Evolutionary conservation across 208 protist genomes (phyloP).

Genomic region (Strigomonas oncopelti): DNA sequence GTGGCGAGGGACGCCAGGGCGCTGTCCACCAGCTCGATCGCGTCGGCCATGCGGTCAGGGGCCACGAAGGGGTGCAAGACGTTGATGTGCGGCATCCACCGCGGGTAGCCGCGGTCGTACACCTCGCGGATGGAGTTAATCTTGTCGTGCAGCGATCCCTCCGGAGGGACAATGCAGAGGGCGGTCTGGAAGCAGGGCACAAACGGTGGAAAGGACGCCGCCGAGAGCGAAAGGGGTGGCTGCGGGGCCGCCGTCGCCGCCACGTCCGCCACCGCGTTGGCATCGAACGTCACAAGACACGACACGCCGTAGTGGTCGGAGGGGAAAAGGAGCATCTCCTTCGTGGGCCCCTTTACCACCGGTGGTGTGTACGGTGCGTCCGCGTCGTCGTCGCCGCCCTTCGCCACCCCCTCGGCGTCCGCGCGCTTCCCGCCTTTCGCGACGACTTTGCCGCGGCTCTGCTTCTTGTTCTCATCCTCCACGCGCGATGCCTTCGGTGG

Average conservation of each 20-base stretch:
- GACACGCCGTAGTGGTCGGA: slow-evolving; percentile 19
- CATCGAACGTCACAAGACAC: background rate
- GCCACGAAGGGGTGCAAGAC: slow-evolving; percentile 18
- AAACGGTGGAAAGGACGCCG: background rate
- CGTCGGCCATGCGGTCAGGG: slow-evolving; percentile 4
- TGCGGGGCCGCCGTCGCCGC: background rate
- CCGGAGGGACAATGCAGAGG: slow-evolving; percentile 11
- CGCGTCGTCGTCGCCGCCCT: background rate
- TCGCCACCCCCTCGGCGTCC: too few species aligned
- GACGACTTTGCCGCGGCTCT: background rate
- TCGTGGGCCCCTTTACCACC: slow-evolving; percentile 3
- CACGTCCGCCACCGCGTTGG: background rate
- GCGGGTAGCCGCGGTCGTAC: slow-evolving; percentile 16
- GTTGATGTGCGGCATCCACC: slow-evolving; percentile 27
- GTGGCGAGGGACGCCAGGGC: background rate
- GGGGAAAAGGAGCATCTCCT: slow-evolving; percentile 15
- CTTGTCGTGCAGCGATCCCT: slow-evolving; percentile 1
- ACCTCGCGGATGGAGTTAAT: slow-evolving; percentile 14
- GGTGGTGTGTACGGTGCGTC: slow-evolving; percentile 7
- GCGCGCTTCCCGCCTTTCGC: too few species aligned
- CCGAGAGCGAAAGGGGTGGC: background rate
- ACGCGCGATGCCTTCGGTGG: background rate
- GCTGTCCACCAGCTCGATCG: background rate
- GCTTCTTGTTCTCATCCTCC: background rate
- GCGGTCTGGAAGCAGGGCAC: slow-evolving; percentile 16